A percentile compares a stretch with the other conserved stretches of the same genome.
phyloP scores from a whole-genome alignment of 2,329 filamentous ascomycete genomes.

The Sclerotinia borealis region DNA sequence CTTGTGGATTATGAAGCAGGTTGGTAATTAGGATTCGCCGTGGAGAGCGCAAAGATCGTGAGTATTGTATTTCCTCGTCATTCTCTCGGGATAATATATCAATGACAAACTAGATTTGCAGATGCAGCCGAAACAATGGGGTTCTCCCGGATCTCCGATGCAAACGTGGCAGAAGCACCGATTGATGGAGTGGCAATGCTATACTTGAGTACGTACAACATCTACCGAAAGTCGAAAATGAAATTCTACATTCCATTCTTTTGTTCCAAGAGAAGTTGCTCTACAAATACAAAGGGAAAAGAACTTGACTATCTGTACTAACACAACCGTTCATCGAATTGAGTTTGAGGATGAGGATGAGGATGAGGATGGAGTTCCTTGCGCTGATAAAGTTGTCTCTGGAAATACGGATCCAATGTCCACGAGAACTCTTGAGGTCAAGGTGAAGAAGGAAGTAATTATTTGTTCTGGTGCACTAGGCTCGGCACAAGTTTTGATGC shows the following conservation, averaged over 20 bases:
- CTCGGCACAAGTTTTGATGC: slow-evolving; percentile 13
- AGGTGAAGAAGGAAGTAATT: slow-evolving; percentile 12
- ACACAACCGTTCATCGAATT: slow-evolving; percentile 6
- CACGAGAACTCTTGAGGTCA: not conserved
- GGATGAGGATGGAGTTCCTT: not conserved
- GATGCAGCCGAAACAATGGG: slow-evolving; percentile 2
- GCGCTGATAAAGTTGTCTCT: not conserved
- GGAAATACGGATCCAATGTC: not conserved
- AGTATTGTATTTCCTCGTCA: not conserved
- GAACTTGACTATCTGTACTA: slow-evolving; percentile 9
- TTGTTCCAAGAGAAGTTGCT: slow-evolving; percentile 11
- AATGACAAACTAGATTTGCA: not conserved
- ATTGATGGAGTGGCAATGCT: slow-evolving; percentile 9
- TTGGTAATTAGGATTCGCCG: not conserved
- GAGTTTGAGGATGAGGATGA: too few relatives aligned
- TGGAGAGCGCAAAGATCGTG: not conserved
- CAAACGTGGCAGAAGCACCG: slow-evolving; percentile 2
- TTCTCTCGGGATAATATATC: not conserved
- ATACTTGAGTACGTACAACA: too few relatives aligned
- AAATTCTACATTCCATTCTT: slow-evolving; percentile 13
- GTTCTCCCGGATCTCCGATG: slow-evolving; percentile 5
- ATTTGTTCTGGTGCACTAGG: slow-evolving; percentile 10
- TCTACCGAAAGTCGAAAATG: not conserved
- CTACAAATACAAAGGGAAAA: slow-evolving; percentile 7
- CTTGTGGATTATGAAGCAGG: not conserved